Percentiles rank a stretch among this genome's conserved stretches.
Evolutionary conservation across 495 filamentous ascomycete genomes (phyloP).

Genomic region (Annulohypoxylon bovei): DNA sequence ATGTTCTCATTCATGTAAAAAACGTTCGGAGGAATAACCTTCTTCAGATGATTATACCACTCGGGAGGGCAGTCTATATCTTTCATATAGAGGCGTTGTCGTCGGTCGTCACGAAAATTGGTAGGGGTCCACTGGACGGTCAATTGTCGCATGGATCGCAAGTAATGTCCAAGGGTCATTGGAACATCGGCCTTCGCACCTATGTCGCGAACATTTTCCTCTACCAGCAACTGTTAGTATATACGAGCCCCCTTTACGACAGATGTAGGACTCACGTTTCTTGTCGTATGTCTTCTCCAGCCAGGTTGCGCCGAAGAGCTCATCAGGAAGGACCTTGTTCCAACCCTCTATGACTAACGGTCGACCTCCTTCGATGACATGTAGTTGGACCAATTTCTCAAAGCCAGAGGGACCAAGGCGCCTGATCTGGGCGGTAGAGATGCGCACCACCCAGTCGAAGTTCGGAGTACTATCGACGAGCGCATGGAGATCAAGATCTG

Average conservation of each 20-base stretch:
- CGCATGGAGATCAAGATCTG: slow-evolving; percentile 76
- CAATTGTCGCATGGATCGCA: slow-evolving; percentile 81
- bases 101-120: slow-evolving; percentile 73
- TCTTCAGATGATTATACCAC: slow-evolving; percentile 82
- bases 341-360: slow-evolving; percentile 92
- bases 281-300: slow-evolving; percentile 74
- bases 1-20: slow-evolving; percentile 89
- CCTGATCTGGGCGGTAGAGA: slow-evolving; percentile 78
- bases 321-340: slow-evolving; percentile 68
- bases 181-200: slow-evolving; percentile 71
- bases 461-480: slow-evolving; percentile 82
- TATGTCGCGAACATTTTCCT: slow-evolving; percentile 78
- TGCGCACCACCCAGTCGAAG: slow-evolving; percentile 81
- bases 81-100: slow-evolving; percentile 91
- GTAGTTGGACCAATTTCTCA: slow-evolving; percentile 78
- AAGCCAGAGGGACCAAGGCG: slow-evolving; percentile 76
- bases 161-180: slow-evolving; percentile 87
- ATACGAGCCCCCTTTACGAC: neutral
- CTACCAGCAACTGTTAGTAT: slow-evolving; percentile 43
- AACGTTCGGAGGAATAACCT: slow-evolving; percentile 76
- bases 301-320: slow-evolving; percentile 84
- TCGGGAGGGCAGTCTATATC: slow-evolving; percentile 91
- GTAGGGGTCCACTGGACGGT: slow-evolving; percentile 74
- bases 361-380: slow-evolving; percentile 84
- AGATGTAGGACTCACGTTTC: slow-evolving; percentile 66